Base-by-base conservation (phyloP, 1,284 basidiomycete species). In the Ustilago sp. region DNA sequence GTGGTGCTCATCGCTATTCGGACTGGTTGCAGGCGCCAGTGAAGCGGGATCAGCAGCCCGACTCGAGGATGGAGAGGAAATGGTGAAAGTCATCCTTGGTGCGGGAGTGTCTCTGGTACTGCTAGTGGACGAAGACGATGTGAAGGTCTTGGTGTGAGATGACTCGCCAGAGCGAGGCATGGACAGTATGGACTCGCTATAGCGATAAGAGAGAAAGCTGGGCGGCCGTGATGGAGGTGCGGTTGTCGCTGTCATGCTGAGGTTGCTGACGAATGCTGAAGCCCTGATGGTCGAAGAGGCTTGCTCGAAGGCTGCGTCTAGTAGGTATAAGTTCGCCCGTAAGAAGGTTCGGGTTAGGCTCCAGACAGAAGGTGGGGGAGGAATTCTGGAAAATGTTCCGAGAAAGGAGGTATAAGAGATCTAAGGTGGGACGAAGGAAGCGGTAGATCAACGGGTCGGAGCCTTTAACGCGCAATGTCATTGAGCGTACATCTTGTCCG, bases 201-300 rank as follows among this genome's bases (percentile, higher is more conserved):
- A 72, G 28, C 64, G 63, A 51, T 67, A 60, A 15, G 41, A 51
- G 11, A 57, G 43, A 13, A 63, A 50, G 47, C 50, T 48, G 53
- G 70, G n/a, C 11, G 63, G 54, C n/a, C 53, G 56, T 36, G 64
- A 50, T 9, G 61, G 45, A 11, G 61, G 34, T 38, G 61, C 53
- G 11, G 70, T 60, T 6, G 64, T 63, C 19, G 64, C 70, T 12
- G 61, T 60, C 70, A 72, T 72, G 58, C 7, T 19, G 19, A 38
- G 17, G 32, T 5, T 31, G 11, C 3, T 39, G 12, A 23, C 7
- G 9, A 19, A 41, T 51, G 36, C 35, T 47, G 3, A 23, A 19
- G n/a, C 43, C 7, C 5, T 45, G n/a, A 19, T 19, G 43, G 15
- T 8, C 43, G 17, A 43, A 45, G n/a, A n/a, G n/a, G 11, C n/a